phyloP scores from a whole-genome alignment of 768 basidiomycete species.

The Pulveroboletus sp. region DNA sequence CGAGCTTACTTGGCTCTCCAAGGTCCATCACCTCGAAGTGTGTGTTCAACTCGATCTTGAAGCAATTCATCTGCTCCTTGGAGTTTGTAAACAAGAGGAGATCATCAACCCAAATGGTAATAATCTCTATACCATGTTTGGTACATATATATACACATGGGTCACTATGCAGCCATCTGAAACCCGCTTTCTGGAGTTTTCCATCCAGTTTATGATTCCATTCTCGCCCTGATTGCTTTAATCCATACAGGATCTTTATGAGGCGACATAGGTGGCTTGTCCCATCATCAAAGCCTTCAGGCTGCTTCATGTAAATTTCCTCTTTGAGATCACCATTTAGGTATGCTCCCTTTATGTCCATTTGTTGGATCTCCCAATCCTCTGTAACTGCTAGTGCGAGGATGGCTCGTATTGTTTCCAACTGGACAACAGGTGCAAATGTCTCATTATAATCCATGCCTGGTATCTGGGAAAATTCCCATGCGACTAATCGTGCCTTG shows the following conservation, averaged over 20 bases:
- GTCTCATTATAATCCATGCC: no score
- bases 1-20: constrained; percentile 16
- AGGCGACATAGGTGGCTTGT: constrained; percentile 17
- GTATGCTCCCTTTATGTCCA: constrained; percentile 32
- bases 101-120: constrained; percentile 21
- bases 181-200: background rate
- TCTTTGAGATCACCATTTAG: constrained; percentile 28
- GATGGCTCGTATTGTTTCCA: no score
- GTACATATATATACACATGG: constrained; percentile 4
- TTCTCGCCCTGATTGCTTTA: constrained; percentile 29
- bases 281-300: constrained; percentile 21
- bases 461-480: constrained; percentile 36
- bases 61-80: constrained; percentile 1
- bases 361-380: constrained; percentile 26
- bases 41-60: constrained; percentile 1
- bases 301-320: constrained; percentile 34
- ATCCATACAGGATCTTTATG: constrained; percentile 25
- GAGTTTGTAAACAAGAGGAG: constrained; percentile 1
- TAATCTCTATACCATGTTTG: constrained; percentile 1
- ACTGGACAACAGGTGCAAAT: no score
- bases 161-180: constrained; percentile 10
- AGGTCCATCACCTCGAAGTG: constrained; percentile 10
- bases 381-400: background rate
- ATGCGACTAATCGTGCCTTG: constrained; percentile 37
- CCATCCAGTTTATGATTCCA: constrained; percentile 29